Evolutionary conservation across 164 flowering plant genomes (phyloP).

Genomic region (Stephania japonica): DNA sequence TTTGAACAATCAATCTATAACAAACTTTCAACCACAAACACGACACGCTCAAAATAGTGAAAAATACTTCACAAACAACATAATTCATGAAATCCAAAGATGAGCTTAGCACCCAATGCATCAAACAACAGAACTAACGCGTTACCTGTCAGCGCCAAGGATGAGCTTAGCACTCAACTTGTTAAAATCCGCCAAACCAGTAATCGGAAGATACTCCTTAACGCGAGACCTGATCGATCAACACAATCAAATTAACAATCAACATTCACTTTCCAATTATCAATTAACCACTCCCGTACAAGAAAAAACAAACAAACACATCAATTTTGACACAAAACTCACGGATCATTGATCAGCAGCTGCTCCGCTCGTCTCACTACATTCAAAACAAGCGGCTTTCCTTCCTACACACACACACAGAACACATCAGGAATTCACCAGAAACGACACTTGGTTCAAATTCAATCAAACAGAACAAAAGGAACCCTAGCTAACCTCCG

Average conservation of each 20-base stretch:
- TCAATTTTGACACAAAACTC: conserved; percentile 6
- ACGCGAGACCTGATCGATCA: conserved; percentile 49
- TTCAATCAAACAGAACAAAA: too few species aligned
- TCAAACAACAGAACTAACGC: not conserved
- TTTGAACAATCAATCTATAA: not conserved
- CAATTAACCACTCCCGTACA: not conserved
- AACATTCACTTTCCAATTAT: not conserved
- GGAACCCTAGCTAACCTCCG: conserved; percentile 48
- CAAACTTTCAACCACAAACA: not conserved
- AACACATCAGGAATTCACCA: not conserved
- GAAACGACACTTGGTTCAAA: not conserved
- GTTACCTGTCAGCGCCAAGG: conserved; percentile 88
- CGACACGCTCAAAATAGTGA: not conserved
- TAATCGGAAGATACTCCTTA: conserved; percentile 92
- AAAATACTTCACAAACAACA: not conserved
- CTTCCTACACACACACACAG: conserved; percentile 49
- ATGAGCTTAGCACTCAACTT: conserved; percentile 95
- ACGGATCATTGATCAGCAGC: conserved; percentile 59
- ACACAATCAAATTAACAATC: not conserved
- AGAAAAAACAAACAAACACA: not conserved
- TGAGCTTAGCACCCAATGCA: not conserved
- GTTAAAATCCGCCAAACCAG: conserved; percentile 84
- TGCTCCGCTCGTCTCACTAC: conserved; percentile 89
- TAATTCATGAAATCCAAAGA: not conserved
- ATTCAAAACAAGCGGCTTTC: conserved; percentile 89